Evolutionary conservation across 2,329 filamentous ascomycete genomes (phyloP).

Genomic region (Scytalidium lignicola): DNA sequence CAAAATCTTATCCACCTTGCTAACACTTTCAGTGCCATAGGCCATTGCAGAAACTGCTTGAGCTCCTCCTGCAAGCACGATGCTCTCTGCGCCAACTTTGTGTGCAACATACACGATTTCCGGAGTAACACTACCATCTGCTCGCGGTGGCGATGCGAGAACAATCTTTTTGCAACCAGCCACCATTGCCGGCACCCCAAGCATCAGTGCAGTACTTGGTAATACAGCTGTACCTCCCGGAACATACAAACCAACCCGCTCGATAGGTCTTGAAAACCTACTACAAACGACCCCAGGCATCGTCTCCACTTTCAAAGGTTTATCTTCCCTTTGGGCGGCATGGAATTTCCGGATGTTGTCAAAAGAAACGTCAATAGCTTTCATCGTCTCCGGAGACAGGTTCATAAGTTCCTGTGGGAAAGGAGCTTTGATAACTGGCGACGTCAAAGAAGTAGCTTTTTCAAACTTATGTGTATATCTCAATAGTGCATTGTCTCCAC

Average conservation of each 20-base stretch:
- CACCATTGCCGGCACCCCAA: constrained; percentile 95
- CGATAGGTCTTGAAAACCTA: constrained; percentile 86
- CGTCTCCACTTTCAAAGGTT: constrained; percentile 81
- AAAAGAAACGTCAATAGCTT: constrained; percentile 90
- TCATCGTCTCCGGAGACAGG: constrained; percentile 73
- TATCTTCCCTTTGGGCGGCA: constrained; percentile 79
- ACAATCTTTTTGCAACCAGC: constrained; percentile 95
- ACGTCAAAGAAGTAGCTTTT: constrained; percentile 85
- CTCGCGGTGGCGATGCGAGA: constrained; percentile 81
- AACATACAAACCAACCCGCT: constrained; percentile 93
- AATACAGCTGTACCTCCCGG: constrained; percentile 96
- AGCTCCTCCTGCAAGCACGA: constrained; percentile 90
- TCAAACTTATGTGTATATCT: constrained; percentile 98
- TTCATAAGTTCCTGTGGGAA: constrained; percentile 85
- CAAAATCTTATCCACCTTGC: constrained; percentile 97
- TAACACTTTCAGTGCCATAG: constrained; percentile 90
- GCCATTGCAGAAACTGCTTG: constrained; percentile 96
- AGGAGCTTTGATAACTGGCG: constrained; percentile 83
- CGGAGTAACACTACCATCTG: constrained; percentile 86
- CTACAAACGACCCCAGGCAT: constrained; percentile 97
- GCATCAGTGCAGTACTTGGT: constrained; percentile 94
- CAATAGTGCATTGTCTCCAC: constrained; percentile 83
- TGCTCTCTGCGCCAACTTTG: constrained; percentile 93
- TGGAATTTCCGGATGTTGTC: constrained; percentile 96
- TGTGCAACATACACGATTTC: constrained; percentile 97